Evolutionary conservation across 352 stramenopile genomes (phyloP).

Genomic region (Phytopythium ostracodes): DNA sequence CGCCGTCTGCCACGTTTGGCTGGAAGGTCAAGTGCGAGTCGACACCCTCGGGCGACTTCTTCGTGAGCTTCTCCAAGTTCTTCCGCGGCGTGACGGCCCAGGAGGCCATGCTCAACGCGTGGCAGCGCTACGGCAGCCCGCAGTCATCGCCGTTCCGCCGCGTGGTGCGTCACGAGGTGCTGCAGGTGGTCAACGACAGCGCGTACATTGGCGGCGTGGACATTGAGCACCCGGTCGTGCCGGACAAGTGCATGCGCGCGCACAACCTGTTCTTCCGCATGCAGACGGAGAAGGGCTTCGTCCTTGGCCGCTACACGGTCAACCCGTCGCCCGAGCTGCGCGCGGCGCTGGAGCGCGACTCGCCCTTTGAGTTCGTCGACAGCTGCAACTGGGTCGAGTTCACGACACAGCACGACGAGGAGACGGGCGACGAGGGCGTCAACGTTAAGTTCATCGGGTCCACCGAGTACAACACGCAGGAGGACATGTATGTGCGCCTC

Average conservation of each 20-base stretch:
- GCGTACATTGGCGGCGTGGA: slow-evolving; percentile 40
- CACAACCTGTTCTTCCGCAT: slow-evolving; percentile 45
- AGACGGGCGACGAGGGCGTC: slow-evolving; percentile 30
- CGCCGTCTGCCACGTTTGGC: slow-evolving; percentile 46
- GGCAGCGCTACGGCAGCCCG: slow-evolving; percentile 24
- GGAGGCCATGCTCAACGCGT: slow-evolving; percentile 39
- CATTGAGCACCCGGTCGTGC: slow-evolving; percentile 43
- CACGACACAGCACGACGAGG: slow-evolving; percentile 20
- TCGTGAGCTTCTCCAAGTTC: slow-evolving; percentile 48
- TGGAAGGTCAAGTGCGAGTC: slow-evolving; percentile 45
- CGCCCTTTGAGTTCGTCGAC: slow-evolving; percentile 48
- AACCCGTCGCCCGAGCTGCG: slow-evolving; percentile 47
- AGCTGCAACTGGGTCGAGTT: slow-evolving; percentile 59
- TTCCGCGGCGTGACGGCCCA: slow-evolving; percentile 34
- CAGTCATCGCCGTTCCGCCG: slow-evolving; percentile 26
- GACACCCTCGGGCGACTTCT: slow-evolving; percentile 33
- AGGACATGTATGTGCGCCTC: slow-evolving; percentile 46
- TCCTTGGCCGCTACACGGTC: slow-evolving; percentile 54
- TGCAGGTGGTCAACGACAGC: slow-evolving; percentile 49
- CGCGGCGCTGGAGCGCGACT: slow-evolving; percentile 20
- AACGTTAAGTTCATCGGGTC: slow-evolving; percentile 62
- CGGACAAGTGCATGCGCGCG: slow-evolving; percentile 45
- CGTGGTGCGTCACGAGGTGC: slow-evolving; percentile 33
- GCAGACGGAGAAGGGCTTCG: slow-evolving; percentile 46
- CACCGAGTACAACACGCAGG: slow-evolving; percentile 56